A percentile compares a stretch with the other conserved stretches of the same genome.
These are phyloP conservation scores for Vitis labrusca DNA, from an alignment of 164 flowering plant species.

Conservation along the genomic window DNA sequence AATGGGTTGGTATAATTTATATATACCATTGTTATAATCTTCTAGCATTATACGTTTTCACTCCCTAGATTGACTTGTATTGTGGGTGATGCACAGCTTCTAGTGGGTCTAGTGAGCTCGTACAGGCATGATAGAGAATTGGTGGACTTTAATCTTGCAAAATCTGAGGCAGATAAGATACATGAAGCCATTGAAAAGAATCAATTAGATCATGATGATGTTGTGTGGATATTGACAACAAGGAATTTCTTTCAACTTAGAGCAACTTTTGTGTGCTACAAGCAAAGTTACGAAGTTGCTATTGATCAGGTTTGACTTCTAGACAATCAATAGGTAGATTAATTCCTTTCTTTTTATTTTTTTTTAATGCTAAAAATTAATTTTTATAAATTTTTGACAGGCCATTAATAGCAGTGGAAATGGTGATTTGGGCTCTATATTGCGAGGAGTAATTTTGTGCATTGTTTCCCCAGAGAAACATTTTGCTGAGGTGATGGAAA, in stretches of 20 bases:
- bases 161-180: conserved; percentile 50
- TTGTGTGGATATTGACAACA: conserved; percentile 57
- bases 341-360: background rate
- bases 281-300: conserved; percentile 39
- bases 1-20: no score
- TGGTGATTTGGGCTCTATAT: conserved; percentile 40
- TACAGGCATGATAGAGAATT: conserved; percentile 60
- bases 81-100: conserved; percentile 37
- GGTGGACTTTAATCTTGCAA: conserved; percentile 46
- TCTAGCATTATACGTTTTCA: no score
- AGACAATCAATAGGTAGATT: background rate
- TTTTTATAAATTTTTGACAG: conserved; percentile 31
- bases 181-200: conserved; percentile 50
- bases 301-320: conserved; percentile 51
- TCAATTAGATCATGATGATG: conserved; percentile 43
- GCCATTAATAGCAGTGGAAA: conserved; percentile 46
- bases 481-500: conserved; percentile 62
- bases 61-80: no score
- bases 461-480: conserved; percentile 66
- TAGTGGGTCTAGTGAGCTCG: conserved; percentile 64
- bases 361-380: background rate
- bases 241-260: conserved; percentile 67
- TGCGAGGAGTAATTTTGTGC: conserved; percentile 14
- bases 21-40: no score
- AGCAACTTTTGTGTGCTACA: conserved; percentile 59